Evolutionary conservation across 2,329 filamentous ascomycete genomes (phyloP).

Genomic region (Chrysoporthe austroafricana): DNA sequence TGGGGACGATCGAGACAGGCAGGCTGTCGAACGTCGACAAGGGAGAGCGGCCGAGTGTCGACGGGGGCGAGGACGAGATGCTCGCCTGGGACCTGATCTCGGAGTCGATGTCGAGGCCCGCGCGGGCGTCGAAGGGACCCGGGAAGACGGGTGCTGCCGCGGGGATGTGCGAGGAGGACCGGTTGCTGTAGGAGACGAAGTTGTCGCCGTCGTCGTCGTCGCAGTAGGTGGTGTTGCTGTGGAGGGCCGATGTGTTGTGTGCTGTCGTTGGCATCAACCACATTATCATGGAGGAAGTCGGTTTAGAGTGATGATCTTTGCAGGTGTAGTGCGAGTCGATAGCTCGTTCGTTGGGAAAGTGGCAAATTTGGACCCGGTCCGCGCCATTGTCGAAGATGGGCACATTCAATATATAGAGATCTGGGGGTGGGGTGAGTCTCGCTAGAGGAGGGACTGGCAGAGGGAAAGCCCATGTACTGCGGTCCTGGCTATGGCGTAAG

Average conservation of each 20-base stretch:
- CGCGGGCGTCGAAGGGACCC: slow-evolving; percentile 29
- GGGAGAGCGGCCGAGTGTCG: slow-evolving; percentile 34
- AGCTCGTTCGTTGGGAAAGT: background rate
- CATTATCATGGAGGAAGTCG: slow-evolving; percentile 22
- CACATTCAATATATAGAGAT: slow-evolving; percentile 24
- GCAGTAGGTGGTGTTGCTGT: slow-evolving; percentile 9
- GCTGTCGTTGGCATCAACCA: slow-evolving; percentile 21
- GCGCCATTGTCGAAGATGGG: slow-evolving; percentile 19
- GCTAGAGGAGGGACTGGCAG: background rate
- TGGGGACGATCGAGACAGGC: slow-evolving; percentile 36
- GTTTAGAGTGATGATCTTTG: background rate
- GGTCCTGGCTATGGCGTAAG: slow-evolving; percentile 20
- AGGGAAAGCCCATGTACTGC: background rate
- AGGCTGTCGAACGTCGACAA: slow-evolving; percentile 41
- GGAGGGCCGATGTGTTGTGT: slow-evolving; percentile 31
- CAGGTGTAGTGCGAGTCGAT: background rate
- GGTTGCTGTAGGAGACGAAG: slow-evolving; percentile 20
- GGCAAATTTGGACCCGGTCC: slow-evolving; percentile 16
- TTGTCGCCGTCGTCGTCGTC: background rate
- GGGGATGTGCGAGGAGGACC: slow-evolving; percentile 4
- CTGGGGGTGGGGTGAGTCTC: slow-evolving; percentile 19
- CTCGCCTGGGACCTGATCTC: slow-evolving; percentile 31
- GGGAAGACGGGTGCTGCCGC: slow-evolving; percentile 25
- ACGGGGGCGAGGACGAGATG: slow-evolving; percentile 38
- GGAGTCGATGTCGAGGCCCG: slow-evolving; percentile 32